Conservation (phyloP, 768 basidiomycete genomes). For the Russula lepida region DNA sequence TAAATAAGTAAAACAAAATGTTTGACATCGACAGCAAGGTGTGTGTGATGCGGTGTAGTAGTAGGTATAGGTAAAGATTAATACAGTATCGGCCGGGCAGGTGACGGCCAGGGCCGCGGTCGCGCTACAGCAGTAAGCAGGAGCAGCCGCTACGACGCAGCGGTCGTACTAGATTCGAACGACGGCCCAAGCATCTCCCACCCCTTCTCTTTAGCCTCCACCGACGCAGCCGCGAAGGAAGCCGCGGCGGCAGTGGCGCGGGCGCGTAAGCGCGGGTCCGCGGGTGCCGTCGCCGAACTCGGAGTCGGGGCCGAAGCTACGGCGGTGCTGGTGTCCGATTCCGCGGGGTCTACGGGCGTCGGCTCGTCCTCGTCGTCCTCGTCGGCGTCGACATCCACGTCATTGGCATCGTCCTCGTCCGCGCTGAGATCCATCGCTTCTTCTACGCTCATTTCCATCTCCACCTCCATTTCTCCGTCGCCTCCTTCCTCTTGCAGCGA, state of each 20-base stretch:
- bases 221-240: not conserved
- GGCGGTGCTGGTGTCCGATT: conserved; percentile 19
- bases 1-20: not conserved
- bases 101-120: not conserved
- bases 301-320: not conserved
- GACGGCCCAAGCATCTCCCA: conserved; percentile 24
- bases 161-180: not conserved
- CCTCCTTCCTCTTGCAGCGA: conserved; percentile 19
- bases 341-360: conserved; percentile 18
- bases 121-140: not conserved
- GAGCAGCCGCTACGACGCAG: not conserved
- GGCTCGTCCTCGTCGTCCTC: conserved; percentile 21
- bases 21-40: not conserved
- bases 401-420: conserved; percentile 14
- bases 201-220: conserved; percentile 25
- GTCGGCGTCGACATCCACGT: not conserved
- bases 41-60: not conserved
- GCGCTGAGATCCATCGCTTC: conserved; percentile 25
- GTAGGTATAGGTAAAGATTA: not conserved
- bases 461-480: conserved; percentile 22
- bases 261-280: conserved; percentile 15
- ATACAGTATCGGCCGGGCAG: too few relatives aligned
- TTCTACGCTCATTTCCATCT: conserved; percentile 24
- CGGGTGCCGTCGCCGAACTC: not conserved
- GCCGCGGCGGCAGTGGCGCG: not conserved